phyloP scores from a whole-genome alignment of 2,329 filamentous ascomycete genomes.

The Venturia effusa region DNA sequence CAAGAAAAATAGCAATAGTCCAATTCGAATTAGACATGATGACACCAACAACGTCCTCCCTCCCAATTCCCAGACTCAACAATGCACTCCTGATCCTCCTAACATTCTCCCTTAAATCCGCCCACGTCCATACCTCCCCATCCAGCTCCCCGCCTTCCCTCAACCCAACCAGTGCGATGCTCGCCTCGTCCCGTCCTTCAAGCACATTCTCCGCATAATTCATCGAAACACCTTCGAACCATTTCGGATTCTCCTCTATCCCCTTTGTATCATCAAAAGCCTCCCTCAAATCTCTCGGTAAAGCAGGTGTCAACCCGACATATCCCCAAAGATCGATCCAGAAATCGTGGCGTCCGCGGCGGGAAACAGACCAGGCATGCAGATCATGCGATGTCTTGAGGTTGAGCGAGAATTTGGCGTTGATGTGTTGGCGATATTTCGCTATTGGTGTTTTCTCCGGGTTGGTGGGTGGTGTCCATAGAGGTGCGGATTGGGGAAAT shows the following conservation, averaged over 20 bases:
- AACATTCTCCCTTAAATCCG: slow-evolving; percentile 27
- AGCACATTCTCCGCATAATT: slow-evolving; percentile 71
- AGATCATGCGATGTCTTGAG: slow-evolving; percentile 10
- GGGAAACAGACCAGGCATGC: slow-evolving; percentile 10
- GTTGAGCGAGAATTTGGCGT: slow-evolving; percentile 6
- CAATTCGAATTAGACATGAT: slow-evolving; percentile 33
- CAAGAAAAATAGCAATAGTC: slow-evolving; percentile 32
- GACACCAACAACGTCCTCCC: slow-evolving; percentile 29
- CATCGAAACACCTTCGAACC: slow-evolving; percentile 64
- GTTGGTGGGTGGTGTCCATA: slow-evolving; percentile 2
- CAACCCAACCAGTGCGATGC: slow-evolving; percentile 28
- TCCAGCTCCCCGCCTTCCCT: slow-evolving; percentile 27
- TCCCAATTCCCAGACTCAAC: slow-evolving; percentile 25
- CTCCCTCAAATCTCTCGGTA: slow-evolving; percentile 1
- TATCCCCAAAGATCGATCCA: slow-evolving; percentile 11
- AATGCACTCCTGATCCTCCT: slow-evolving; percentile 28
- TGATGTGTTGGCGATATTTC: slow-evolving; percentile 10
- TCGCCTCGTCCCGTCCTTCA: slow-evolving; percentile 24
- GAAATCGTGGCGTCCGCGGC: slow-evolving; percentile 9
- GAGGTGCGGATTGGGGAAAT: not conserved
- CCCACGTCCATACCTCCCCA: slow-evolving; percentile 30
- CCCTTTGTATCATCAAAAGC: slow-evolving; percentile 27
- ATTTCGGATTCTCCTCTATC: slow-evolving; percentile 55
- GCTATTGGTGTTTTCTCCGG: slow-evolving; percentile 6
- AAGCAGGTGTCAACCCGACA: slow-evolving; percentile 9